Conservation (phyloP, 2,329 filamentous ascomycete genomes). For the Microcera coccophila region DNA sequence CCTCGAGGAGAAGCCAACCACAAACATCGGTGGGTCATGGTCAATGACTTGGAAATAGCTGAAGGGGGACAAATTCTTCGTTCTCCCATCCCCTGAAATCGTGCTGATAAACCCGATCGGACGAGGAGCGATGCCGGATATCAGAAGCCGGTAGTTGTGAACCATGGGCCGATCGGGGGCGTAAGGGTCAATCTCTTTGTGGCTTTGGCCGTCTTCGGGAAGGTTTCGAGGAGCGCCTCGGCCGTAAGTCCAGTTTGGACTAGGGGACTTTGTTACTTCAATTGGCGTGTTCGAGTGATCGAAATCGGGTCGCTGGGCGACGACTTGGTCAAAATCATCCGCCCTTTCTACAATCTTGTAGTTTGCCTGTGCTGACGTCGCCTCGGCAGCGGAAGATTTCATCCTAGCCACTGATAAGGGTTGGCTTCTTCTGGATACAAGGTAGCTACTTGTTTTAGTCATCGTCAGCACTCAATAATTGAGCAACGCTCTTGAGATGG, state of each 20-base stretch:
- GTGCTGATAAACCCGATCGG: conserved; percentile 64
- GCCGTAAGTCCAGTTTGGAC: conserved; percentile 50
- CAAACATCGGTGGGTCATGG: conserved; percentile 79
- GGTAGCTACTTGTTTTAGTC: too few species aligned
- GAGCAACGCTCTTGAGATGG: too few species aligned
- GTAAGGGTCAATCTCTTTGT: conserved; percentile 76
- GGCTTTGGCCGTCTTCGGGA: conserved; percentile 28
- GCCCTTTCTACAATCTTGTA: conserved; percentile 22
- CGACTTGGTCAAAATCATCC: conserved; percentile 20
- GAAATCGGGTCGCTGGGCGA: conserved; percentile 22
- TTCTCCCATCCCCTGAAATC: conserved; percentile 52
- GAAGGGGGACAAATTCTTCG: conserved; percentile 73
- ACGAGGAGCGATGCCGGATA: conserved; percentile 73
- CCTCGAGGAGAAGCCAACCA: conserved; percentile 46
- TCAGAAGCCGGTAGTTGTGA: conserved; percentile 83
- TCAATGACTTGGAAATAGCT: conserved; percentile 75
- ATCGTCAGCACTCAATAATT: too few species aligned
- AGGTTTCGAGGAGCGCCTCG: conserved; percentile 24
- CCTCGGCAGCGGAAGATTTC: conserved; percentile 12
- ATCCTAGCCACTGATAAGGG: conserved; percentile 2
- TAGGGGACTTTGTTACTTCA: conserved; percentile 28
- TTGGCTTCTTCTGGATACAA: not conserved
- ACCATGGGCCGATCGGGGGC: conserved; percentile 61
- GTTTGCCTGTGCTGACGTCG: conserved; percentile 7
- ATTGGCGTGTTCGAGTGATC: conserved; percentile 21